These are phyloP conservation scores for Coleophoma eucalyptorum DNA, from an alignment of 2,329 filamentous ascomycete species.

Conservation along the genomic window DNA sequence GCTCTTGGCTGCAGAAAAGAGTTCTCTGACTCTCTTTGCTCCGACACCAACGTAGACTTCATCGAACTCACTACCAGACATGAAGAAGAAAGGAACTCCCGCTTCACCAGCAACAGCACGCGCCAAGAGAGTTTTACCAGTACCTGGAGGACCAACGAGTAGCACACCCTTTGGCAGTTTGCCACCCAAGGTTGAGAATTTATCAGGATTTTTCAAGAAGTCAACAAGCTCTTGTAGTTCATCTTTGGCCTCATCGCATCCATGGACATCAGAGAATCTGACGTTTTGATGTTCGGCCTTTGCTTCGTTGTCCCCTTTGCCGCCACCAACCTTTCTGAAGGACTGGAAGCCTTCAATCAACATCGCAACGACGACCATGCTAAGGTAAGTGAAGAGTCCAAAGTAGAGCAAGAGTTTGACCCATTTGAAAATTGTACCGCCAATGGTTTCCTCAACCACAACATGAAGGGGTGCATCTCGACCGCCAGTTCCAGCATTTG, in stretches of 20 bases:
- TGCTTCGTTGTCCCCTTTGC: slow-evolving; percentile 71
- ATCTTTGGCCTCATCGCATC: slow-evolving; percentile 97
- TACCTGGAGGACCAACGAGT: slow-evolving; percentile 91
- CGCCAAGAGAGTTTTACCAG: slow-evolving; percentile 93
- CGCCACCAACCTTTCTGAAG: slow-evolving; percentile 69
- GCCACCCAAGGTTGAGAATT: slow-evolving; percentile 89
- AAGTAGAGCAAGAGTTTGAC: slow-evolving; percentile 82
- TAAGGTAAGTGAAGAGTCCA: slow-evolving; percentile 72
- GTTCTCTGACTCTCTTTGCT: slow-evolving; percentile 90
- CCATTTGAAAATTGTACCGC: slow-evolving; percentile 82
- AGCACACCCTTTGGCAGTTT: slow-evolving; percentile 97
- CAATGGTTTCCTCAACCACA: slow-evolving; percentile 85
- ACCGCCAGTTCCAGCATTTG: slow-evolving; percentile 56
- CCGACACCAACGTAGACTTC: slow-evolving; percentile 97
- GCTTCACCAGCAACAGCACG: slow-evolving; percentile 95
- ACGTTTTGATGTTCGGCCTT: slow-evolving; percentile 91
- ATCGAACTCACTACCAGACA: slow-evolving; percentile 98
- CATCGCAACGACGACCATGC: slow-evolving; percentile 75
- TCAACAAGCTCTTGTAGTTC: slow-evolving; percentile 96
- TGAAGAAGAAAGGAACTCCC: slow-evolving; percentile 98
- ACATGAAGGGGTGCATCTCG: slow-evolving; percentile 91
- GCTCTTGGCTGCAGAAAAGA: slow-evolving; percentile 77
- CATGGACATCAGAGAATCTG: slow-evolving; percentile 90
- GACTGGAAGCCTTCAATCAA: slow-evolving; percentile 77
- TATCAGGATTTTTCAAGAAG: slow-evolving; percentile 88